Conservation (phyloP, 257 asterid genomes). For the Nemophila menziesii region DNA sequence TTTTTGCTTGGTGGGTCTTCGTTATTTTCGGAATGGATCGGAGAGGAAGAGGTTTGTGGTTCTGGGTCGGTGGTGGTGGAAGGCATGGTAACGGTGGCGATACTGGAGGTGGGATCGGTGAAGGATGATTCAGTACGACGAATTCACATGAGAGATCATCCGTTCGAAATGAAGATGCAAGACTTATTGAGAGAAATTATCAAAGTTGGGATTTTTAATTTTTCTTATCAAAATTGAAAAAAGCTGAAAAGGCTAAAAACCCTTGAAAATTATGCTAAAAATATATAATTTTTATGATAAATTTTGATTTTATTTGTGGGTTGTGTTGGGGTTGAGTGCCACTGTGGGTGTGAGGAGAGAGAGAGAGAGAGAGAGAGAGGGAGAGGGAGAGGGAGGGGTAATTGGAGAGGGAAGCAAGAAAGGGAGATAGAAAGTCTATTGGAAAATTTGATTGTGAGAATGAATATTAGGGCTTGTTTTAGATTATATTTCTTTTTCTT, state of each 20-base stretch:
- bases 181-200: neutral
- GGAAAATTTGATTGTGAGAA: too few species aligned
- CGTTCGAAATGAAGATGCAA: neutral
- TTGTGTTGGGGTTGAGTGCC: neutral
- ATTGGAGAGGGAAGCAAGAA: too few species aligned
- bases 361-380: neutral
- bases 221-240: neutral
- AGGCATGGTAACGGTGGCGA: neutral
- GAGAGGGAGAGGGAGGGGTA: neutral
- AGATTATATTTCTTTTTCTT: too few species aligned
- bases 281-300: too few species aligned
- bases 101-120: neutral
- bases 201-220: neutral
- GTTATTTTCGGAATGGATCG: constrained; percentile 35
- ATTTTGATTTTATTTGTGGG: neutral
- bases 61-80: neutral
- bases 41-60: constrained; percentile 26
- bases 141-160: neutral
- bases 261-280: too few species aligned
- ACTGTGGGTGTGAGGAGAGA: neutral
- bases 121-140: neutral
- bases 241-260: neutral
- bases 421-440: too few species aligned
- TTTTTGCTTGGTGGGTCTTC: constrained; percentile 17
- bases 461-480: too few species aligned